Evolutionary conservation across 2,329 filamentous ascomycete species (phyloP).

Genomic region (Dendryphion nanum): DNA sequence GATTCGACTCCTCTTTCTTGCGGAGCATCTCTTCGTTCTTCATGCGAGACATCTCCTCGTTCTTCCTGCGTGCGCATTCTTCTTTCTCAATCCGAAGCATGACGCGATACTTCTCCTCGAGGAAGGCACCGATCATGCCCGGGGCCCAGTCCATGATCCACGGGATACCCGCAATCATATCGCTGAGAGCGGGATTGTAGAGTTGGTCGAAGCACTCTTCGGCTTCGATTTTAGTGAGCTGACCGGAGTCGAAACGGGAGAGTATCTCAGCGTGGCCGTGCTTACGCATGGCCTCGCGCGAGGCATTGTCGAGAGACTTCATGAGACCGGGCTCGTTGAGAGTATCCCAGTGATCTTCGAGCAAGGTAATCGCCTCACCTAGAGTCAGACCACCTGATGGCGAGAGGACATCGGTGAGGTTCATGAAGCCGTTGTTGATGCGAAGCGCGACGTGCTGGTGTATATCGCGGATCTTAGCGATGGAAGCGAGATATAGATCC

Average conservation of each 20-base stretch:
- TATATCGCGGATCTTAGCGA: conserved; percentile 26
- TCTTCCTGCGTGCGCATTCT: conserved; percentile 3
- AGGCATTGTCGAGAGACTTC: conserved; percentile 23
- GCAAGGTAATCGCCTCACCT: conserved; percentile 13
- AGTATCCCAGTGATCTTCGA: conserved; percentile 20
- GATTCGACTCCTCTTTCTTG: too few species aligned
- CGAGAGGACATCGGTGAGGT: conserved; percentile 3
- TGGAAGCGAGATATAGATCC: conserved; percentile 31
- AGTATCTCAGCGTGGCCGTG: conserved; percentile 17
- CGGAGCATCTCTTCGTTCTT: too few species aligned
- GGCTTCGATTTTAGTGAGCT: conserved; percentile 12
- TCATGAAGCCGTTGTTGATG: conserved; percentile 25
- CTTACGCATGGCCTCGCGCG: conserved; percentile 18
- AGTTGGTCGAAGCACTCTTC: conserved; percentile 15
- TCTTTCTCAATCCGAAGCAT: conserved; percentile 21
- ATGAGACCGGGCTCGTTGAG: conserved; percentile 24
- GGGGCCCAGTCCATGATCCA: conserved; percentile 22
- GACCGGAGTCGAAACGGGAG: conserved; percentile 7
- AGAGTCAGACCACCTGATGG: not conserved
- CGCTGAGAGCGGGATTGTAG: conserved; percentile 11
- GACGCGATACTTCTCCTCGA: conserved; percentile 26
- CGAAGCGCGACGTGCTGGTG: conserved; percentile 20
- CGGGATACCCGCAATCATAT: conserved; percentile 15
- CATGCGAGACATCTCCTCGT: too few species aligned
- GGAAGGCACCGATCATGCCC: conserved; percentile 22